A percentile compares a stretch with the other conserved stretches of the same genome.
phyloP scores from a whole-genome alignment of 495 filamentous ascomycete species.

The Penicillium pulvis region DNA sequence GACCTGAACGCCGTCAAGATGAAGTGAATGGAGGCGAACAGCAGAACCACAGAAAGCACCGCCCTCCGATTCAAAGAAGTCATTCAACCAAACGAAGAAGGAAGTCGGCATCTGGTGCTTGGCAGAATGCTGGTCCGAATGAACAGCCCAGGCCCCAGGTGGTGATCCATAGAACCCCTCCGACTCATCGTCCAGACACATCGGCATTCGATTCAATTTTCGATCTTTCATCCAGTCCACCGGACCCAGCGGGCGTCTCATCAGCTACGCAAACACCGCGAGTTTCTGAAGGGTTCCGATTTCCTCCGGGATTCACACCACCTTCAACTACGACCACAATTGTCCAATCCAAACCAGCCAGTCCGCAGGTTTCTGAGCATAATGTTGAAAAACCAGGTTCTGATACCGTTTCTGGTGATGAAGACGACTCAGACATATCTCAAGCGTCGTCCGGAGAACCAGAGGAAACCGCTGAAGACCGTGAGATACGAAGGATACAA shows the following conservation, averaged over 20 bases:
- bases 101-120: constrained; percentile 26
- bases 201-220: constrained; percentile 33
- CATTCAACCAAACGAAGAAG: constrained; percentile 36
- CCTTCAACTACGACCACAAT: constrained; percentile 33
- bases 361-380: constrained; percentile 10
- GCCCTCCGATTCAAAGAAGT: neutral
- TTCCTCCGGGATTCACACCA: constrained; percentile 42
- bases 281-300: constrained; percentile 36
- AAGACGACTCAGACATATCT: constrained; percentile 26
- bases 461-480: constrained; percentile 26
- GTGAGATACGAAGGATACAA: constrained; percentile 40
- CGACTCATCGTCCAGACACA: constrained; percentile 6
- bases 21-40: neutral
- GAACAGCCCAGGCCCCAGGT: constrained; percentile 22
- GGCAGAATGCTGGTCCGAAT: constrained; percentile 13
- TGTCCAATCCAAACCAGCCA: constrained; percentile 27
- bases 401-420: constrained; percentile 20
- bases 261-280: constrained; percentile 23
- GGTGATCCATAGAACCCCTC: constrained; percentile 29
- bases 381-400: constrained; percentile 17
- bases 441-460: constrained; percentile 10
- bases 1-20: constrained; percentile 15
- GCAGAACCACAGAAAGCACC: neutral
- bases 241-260: constrained; percentile 37
- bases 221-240: constrained; percentile 44